Evolutionary conservation across 2,329 filamentous ascomycete species (phyloP).

Genomic region (Dryadomyces sulphureus): DNA sequence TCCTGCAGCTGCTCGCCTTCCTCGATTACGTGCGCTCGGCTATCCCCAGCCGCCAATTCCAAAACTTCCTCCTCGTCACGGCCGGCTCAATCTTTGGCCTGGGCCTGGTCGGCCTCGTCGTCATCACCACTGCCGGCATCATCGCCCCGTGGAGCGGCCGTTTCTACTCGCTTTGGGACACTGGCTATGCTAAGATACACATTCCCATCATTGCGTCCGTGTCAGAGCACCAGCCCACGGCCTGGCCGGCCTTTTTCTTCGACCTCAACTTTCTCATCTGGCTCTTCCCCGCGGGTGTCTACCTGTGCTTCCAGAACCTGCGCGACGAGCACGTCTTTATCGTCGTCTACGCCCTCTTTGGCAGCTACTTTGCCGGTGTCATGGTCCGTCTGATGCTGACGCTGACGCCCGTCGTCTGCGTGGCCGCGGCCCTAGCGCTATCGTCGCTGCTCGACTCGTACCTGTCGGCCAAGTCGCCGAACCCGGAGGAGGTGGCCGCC

Average conservation of each 20-base stretch:
- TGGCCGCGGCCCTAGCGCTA: conserved; percentile 75
- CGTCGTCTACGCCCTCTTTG: conserved; percentile 90
- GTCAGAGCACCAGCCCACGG: conserved; percentile 96
- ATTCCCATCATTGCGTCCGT: conserved; percentile 99
- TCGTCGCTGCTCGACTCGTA: conserved; percentile 85
- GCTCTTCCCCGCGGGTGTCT: conserved; percentile 72
- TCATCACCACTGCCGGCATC: conserved; percentile 72
- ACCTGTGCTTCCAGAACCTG: conserved; percentile 90
- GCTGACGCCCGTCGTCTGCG: conserved; percentile 88
- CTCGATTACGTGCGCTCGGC: conserved; percentile 82
- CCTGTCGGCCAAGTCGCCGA: conserved; percentile 50
- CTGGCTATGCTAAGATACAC: conserved; percentile 95
- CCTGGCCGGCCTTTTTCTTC: conserved; percentile 99
- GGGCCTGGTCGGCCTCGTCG: conserved; percentile 63
- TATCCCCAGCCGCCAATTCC: conserved; percentile 84
- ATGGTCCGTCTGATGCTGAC: conserved; percentile 99
- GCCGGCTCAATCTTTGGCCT: conserved; percentile 61
- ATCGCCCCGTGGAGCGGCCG: conserved; percentile 96
- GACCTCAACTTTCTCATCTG: conserved; percentile 97
- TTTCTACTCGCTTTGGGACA: conserved; percentile 99
- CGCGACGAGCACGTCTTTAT: conserved; percentile 96
- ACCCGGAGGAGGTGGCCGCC: conserved; percentile 28
- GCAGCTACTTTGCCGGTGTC: conserved; percentile 96
- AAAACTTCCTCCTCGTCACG: conserved; percentile 68
- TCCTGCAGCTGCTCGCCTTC: conserved; percentile 85